Evolutionary conservation across 768 basidiomycete genomes (phyloP).

Genomic region (Lactarius sp.): DNA sequence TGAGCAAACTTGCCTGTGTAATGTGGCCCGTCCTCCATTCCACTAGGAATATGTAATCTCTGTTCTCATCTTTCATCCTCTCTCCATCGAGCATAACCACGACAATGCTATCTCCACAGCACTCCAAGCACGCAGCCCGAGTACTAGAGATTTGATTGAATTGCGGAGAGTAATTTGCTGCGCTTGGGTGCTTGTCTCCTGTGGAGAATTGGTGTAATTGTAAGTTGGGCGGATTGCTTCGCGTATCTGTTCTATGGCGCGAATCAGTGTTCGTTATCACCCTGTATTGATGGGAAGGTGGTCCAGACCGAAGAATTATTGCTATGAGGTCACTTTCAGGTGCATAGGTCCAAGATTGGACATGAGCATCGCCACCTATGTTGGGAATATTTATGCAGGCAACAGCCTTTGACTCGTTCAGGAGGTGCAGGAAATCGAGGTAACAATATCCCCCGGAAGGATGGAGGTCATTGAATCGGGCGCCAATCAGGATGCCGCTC

Average conservation of each 20-base stretch:
- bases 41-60: constrained; percentile 7
- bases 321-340: constrained; percentile 17
- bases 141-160: not conserved
- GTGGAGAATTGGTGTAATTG: constrained; percentile 20
- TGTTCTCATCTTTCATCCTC: not conserved
- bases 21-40: constrained; percentile 15
- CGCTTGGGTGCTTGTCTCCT: not conserved
- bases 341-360: constrained; percentile 10
- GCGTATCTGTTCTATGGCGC: not conserved
- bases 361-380: not conserved
- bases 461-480: not conserved
- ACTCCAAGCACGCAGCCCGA: constrained; percentile 5
- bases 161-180: not conserved
- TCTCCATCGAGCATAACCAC: constrained; percentile 3
- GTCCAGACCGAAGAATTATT: constrained; percentile 8
- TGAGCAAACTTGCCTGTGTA: constrained; percentile 4
- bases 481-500: constrained; percentile 4
- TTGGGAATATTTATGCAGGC: constrained; percentile 3
- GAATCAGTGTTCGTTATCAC: not conserved
- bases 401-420: not conserved
- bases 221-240: not conserved
- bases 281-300: not conserved
- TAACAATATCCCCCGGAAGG: constrained; percentile 7
- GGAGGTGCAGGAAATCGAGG: constrained; percentile 1
- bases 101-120: constrained; percentile 18